phyloP scores from a whole-genome alignment of 768 basidiomycete species.

The Boletus subcaerulescens region DNA sequence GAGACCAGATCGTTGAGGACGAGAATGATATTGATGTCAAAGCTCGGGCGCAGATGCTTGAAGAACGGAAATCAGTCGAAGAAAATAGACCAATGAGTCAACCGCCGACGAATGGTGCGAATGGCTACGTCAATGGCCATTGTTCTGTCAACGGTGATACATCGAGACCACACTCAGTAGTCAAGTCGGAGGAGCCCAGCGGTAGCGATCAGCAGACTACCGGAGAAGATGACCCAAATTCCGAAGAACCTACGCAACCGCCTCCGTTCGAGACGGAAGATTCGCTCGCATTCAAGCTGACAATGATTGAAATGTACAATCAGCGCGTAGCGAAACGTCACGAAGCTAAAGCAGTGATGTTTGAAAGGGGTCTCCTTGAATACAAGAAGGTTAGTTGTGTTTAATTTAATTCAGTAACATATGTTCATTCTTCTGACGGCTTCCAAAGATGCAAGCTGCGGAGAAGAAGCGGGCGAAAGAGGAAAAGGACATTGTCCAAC shows the following conservation, averaged over 20 bases:
- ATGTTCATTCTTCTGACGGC: neutral
- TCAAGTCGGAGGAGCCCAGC: conserved; percentile 48
- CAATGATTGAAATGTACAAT: conserved; percentile 86
- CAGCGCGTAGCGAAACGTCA: conserved; percentile 83
- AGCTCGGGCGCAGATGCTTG: conserved; percentile 41
- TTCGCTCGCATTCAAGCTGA: conserved; percentile 85
- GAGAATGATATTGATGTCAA: conserved; percentile 74
- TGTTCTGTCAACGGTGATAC: conserved; percentile 37
- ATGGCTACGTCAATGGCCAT: conserved; percentile 34
- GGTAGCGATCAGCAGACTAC: conserved; percentile 28
- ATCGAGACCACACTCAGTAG: conserved; percentile 23
- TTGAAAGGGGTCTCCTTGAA: conserved; percentile 86
- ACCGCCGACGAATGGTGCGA: conserved; percentile 20
- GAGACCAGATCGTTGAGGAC: conserved; percentile 76
- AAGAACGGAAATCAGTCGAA: conserved; percentile 34
- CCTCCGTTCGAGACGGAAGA: conserved; percentile 80
- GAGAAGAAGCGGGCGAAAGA: conserved; percentile 92
- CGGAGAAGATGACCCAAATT: conserved; percentile 56
- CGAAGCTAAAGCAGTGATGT: conserved; percentile 86
- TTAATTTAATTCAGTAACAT: too few relatives aligned
- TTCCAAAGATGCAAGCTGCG: conserved; percentile 72
- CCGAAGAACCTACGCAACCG: conserved; percentile 65
- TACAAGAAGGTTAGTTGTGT: conserved; percentile 78
- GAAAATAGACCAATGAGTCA: conserved; percentile 22
- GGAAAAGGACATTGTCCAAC: conserved; percentile 86